Percentiles rank a stretch among this genome's conserved stretches.
Conservation (phyloP, 192 early-diverging fungal genomes). For the Coemansia javaensis region DNA sequence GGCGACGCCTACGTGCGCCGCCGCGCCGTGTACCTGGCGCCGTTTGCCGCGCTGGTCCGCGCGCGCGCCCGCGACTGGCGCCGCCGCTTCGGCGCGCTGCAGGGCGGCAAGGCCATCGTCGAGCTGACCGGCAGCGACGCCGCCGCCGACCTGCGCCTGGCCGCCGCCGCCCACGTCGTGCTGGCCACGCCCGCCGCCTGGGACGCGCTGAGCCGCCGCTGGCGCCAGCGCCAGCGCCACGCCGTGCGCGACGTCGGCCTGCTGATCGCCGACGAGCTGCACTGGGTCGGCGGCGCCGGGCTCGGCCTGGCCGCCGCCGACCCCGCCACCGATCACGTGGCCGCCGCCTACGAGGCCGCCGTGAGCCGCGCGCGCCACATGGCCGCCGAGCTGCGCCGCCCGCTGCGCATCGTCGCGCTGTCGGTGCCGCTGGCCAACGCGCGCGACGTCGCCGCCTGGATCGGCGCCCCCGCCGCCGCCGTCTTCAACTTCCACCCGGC, state of each 20-base stretch:
- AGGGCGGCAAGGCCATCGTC: constrained; percentile 87
- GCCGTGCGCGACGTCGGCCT: constrained; percentile 85
- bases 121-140: constrained; percentile 86
- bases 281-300: constrained; percentile 83
- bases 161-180: constrained; percentile 90
- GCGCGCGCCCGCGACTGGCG: constrained; percentile 77
- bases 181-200: constrained; percentile 86
- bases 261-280: constrained; percentile 91
- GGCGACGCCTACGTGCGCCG: constrained; percentile 29
- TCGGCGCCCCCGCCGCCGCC: constrained; percentile 69
- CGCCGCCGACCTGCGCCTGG: constrained; percentile 79
- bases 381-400: constrained; percentile 67
- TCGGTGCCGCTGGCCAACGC: constrained; percentile 92
- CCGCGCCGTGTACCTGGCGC: constrained; percentile 87
- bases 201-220: constrained; percentile 91
- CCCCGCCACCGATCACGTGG: constrained; percentile 53
- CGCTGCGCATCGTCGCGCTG: constrained; percentile 89
- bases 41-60: constrained; percentile 80
- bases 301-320: constrained; percentile 60
- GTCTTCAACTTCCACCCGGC: constrained; percentile 96
- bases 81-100: constrained; percentile 66
- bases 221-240: constrained; percentile 93
- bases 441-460: constrained; percentile 97
- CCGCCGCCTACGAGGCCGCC: constrained; percentile 89
- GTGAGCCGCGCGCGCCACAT: constrained; percentile 93